Evolutionary conservation across 306 rosid genomes (phyloP), one percentile per base, ranked within the genome.

Genomic region (Begonia fuchsioides): DNA sequence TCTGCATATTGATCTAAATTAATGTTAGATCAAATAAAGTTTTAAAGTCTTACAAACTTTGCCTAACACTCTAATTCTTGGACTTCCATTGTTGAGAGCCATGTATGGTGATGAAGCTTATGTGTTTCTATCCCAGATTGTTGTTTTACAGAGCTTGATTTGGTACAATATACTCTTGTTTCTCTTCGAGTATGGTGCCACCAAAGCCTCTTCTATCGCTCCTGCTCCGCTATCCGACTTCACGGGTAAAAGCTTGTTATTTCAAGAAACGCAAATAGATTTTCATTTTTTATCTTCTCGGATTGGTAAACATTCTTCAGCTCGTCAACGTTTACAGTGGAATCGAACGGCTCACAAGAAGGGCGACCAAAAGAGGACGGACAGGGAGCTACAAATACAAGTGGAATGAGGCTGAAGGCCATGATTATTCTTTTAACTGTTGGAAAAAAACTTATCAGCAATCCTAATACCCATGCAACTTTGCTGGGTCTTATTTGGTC

Each of bases 381-480:
- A 10, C 77, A 54, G 54, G 80, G 53, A 63, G 51, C 50, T 56
- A 59, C 65, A 63, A 47, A 54, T 51, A 63, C 68, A 60, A 32
- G 47, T 39, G 59, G 56, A 35, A 74, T 61, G 54, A 81, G 62
- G 40, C 60, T 20, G 51, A 76, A 78, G 64, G 72, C 79, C 43
- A 38, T 67, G 58, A 12, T 70, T 18, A 69, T 84, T 70, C 78
- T 88, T 17, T 68, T 66, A 38, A 81, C 79, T 17, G 98, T 85
- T 44, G 95, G 82, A 56, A 81, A 72, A 62, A 79, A 90, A 63
- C 68, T 90, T 40, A 58, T 79, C 9, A 43, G 44, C 18, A 90
- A 90, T 62, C 98, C 95, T 53, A 90, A 90, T 61, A 90, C 98
- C 11, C 85, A 84, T 71, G 97, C 93, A 64, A 90, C 97, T 60